Evolutionary conservation across 306 rosid species (phyloP), one percentile per base, ranked within the genome.

Genomic region (Inga laurina): DNA sequence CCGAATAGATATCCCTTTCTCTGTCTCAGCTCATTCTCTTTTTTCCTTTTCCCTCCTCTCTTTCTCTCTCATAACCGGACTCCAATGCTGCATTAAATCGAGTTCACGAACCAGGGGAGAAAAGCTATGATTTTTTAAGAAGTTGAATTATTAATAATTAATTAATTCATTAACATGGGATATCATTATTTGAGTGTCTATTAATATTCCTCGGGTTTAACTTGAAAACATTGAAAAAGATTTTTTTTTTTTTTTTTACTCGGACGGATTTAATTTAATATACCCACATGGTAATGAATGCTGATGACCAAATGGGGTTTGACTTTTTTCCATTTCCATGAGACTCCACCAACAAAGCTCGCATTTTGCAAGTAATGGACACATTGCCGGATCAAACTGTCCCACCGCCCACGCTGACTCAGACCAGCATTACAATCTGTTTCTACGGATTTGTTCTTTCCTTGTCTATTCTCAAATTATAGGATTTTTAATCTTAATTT

Each of bases 61-160:
- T 79, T 44, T 77, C 75, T 48, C 86, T 45, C 83, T 77, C 46
- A 15, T 54, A 76, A 37, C 82, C 92, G 93, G 96, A 92, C 91
- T 83, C 87, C 88, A 92, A 89, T 79, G 56, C 77, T 82, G 82
- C 81, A 74, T 92, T 90, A 83, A 92, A 88, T 87, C 76, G 76
- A 81, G 86, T 88, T 92, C 84, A 87, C 66, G 77, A 82, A 72
- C 80, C 72, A 70, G 65, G 74, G 41, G 66, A 41, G 69, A 83
- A 90, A 86, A 74, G 88, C 46, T 9, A 48, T 2, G 21, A n/a
- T 22, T 24, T 49, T 5, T 49, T 59, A 59, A 59, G 66, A 24
- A 45, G 73, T 66, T 61, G 79, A 45, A 79, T 74, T 72, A 72
- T 77, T 76, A 70, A 61, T 59, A 8, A 59, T 59, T 16, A 1